Conservation (phyloP, 2,329 filamentous ascomycete species). For the Penicillium sp. region DNA sequence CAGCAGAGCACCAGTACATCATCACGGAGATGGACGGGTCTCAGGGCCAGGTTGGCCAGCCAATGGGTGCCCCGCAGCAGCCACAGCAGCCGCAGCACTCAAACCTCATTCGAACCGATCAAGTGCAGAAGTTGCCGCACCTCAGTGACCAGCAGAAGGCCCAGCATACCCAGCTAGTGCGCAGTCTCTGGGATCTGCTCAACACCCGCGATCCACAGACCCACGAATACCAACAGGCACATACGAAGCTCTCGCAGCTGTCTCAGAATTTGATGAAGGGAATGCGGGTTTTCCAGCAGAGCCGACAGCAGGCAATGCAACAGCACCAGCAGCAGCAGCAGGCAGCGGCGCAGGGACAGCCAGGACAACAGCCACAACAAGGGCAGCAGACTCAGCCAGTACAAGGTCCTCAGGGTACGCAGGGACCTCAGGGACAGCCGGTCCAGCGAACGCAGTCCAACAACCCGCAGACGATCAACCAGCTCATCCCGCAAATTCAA, state of each 20-base stretch:
- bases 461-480: conserved; percentile 40
- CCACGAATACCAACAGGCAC: conserved; percentile 50
- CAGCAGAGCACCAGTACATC: conserved; percentile 2
- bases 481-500: conserved; percentile 47
- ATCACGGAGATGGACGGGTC: conserved; percentile 32
- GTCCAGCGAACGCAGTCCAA: conserved; percentile 34
- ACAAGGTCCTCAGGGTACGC: conserved; percentile 4
- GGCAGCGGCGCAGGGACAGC: conserved; percentile 25
- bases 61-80: conserved; percentile 33
- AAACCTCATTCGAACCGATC: conserved; percentile 51
- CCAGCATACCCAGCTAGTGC: conserved; percentile 54
- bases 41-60: conserved; percentile 30
- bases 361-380: conserved; percentile 5
- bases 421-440: conserved; percentile 20
- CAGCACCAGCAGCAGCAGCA: conserved; percentile 14
- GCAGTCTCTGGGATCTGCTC: conserved; percentile 53
- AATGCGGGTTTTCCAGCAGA: conserved; percentile 48
- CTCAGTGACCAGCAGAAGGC: conserved; percentile 55
- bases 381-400: conserved; percentile 10
- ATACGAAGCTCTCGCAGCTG: conserved; percentile 51
- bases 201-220: conserved; percentile 50
- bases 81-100: conserved; percentile 46
- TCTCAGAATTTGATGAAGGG: conserved; percentile 53
- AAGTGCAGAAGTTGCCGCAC: conserved; percentile 53
- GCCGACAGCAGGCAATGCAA: conserved; percentile 33